Percentiles rank a stretch among this genome's conserved stretches.
phyloP scores from a whole-genome alignment of 352 stramenopile species.

The Pythium dissotocum region DNA sequence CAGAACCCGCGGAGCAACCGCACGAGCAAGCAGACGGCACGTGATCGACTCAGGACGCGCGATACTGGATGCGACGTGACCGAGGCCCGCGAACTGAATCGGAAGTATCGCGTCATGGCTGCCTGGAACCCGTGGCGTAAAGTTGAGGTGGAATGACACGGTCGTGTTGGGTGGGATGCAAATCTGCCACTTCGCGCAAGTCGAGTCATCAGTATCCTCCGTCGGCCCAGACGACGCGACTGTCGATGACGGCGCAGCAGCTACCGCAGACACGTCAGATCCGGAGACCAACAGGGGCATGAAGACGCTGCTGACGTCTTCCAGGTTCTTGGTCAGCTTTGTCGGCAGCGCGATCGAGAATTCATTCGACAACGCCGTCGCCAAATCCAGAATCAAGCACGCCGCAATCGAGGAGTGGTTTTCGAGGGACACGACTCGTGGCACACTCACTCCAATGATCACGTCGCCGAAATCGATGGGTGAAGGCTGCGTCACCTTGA shows the following conservation, averaged over 20 bases:
- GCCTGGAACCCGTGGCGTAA: conserved; percentile 49
- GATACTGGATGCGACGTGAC: conserved; percentile 17
- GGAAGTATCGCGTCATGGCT: conserved; percentile 67
- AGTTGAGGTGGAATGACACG: conserved; percentile 75
- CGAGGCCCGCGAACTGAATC: conserved; percentile 70
- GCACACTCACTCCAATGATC: conserved; percentile 72
- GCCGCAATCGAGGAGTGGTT: conserved; percentile 85
- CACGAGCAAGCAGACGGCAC: conserved; percentile 49
- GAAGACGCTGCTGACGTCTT: conserved; percentile 86
- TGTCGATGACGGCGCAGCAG: background rate
- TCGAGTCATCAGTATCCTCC: conserved; percentile 20
- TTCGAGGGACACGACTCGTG: conserved; percentile 60
- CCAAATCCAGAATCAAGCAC: conserved; percentile 76
- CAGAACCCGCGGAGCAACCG: conserved; percentile 60
- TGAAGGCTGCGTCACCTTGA: conserved; percentile 46
- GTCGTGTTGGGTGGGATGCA: conserved; percentile 65
- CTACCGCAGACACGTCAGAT: background rate
- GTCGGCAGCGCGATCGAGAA: conserved; percentile 64
- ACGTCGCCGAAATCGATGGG: conserved; percentile 80
- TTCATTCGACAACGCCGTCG: conserved; percentile 44
- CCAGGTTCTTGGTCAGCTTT: conserved; percentile 49
- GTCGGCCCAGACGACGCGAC: background rate
- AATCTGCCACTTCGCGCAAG: conserved; percentile 70
- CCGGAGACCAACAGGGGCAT: conserved; percentile 44
- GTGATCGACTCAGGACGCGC: conserved; percentile 36